phyloP scores from a whole-genome alignment of 2,329 filamentous ascomycete genomes.

The Biscogniauxia mediterranea region DNA sequence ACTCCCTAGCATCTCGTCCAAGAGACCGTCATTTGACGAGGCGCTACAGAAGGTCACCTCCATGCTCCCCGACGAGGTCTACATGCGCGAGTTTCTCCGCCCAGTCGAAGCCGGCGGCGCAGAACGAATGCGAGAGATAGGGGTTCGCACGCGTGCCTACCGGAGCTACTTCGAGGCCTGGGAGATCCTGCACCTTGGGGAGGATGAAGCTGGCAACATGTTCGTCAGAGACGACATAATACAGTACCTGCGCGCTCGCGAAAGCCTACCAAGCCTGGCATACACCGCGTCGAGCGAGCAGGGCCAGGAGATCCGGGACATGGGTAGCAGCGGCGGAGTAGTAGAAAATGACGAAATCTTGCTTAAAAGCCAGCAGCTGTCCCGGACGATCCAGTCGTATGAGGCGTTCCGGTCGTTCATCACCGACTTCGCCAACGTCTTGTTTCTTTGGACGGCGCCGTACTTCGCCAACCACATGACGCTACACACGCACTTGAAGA shows the following conservation, averaged over 20 bases:
- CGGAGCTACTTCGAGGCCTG: conserved; percentile 40
- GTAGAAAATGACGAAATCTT: conserved; percentile 5
- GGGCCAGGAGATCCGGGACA: background rate
- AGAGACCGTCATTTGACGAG: conserved; percentile 17
- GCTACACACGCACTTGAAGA: conserved; percentile 40
- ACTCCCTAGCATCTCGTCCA: background rate
- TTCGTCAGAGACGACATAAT: conserved; percentile 41
- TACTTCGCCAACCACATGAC: conserved; percentile 45
- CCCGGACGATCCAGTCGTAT: conserved; percentile 38
- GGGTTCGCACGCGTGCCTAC: conserved; percentile 39
- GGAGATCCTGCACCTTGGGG: conserved; percentile 36
- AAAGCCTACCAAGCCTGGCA: conserved; percentile 20
- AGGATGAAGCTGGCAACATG: conserved; percentile 31
- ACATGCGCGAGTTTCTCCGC: conserved; percentile 35
- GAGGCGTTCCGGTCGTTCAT: conserved; percentile 42
- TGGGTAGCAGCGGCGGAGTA: conserved; percentile 8
- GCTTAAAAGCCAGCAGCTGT: conserved; percentile 19
- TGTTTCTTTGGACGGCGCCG: conserved; percentile 40
- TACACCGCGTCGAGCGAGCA: too few species aligned
- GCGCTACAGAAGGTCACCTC: conserved; percentile 27
- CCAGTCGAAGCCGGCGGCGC: conserved; percentile 39
- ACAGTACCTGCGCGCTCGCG: conserved; percentile 31
- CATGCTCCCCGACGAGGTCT: conserved; percentile 33
- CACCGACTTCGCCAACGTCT: conserved; percentile 35
- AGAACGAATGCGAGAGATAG: conserved; percentile 38